Conservation (phyloP, 345 rosid species). For the Eutrema heterophyllum region DNA sequence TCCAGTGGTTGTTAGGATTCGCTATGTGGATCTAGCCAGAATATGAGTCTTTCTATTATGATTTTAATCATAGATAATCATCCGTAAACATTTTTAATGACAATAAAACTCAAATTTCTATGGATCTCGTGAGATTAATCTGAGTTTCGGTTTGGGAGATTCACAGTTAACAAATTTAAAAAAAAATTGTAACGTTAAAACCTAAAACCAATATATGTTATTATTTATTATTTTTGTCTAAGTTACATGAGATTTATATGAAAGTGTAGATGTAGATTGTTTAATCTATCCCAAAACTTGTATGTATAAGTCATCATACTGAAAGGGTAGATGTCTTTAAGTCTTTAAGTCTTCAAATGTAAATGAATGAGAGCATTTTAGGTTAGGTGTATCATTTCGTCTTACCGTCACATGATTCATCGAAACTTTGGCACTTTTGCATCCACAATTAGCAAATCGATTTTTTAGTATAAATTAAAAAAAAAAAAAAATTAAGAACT, state of each 20-base stretch:
- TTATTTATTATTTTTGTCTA: background rate
- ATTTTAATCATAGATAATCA: too few relatives aligned
- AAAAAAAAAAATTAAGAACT: too few relatives aligned
- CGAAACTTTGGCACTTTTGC: background rate
- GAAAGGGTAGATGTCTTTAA: background rate
- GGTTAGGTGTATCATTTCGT: constrained; percentile 2
- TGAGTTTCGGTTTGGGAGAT: too few relatives aligned
- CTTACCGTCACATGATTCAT: constrained; percentile 17
- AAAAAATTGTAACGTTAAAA: too few relatives aligned
- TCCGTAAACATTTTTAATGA: too few relatives aligned
- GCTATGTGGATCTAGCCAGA: too few relatives aligned
- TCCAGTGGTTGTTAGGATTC: too few relatives aligned
- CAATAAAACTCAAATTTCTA: too few relatives aligned
- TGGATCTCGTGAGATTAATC: too few relatives aligned
- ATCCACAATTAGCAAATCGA: background rate
- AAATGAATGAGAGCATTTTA: background rate
- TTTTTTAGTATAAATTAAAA: too few relatives aligned
- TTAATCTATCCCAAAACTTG: background rate
- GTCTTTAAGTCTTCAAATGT: background rate
- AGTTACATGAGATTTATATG: background rate
- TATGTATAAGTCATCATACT: background rate
- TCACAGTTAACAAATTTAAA: too few relatives aligned
- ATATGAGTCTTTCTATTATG: too few relatives aligned
- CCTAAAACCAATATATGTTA: background rate
- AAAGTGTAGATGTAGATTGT: background rate